Evolutionary conservation across 2,329 filamentous ascomycete species (phyloP).

Genomic region (Fusarium sp.): DNA sequence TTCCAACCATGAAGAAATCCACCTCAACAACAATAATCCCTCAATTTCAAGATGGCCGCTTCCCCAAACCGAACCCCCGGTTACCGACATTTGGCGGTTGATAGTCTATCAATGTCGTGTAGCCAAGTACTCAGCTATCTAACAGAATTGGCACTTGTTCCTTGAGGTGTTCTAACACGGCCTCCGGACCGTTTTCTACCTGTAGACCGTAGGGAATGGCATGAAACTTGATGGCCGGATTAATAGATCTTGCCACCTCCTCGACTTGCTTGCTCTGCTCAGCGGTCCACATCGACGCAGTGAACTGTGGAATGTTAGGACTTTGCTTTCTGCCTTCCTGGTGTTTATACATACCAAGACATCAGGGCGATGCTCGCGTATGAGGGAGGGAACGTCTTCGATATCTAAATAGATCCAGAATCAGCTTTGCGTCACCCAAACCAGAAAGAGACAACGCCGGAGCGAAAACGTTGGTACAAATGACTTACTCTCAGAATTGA

Average conservation of each 20-base stretch:
- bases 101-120: too few species aligned
- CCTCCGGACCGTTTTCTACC: constrained; percentile 63
- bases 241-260: constrained; percentile 55
- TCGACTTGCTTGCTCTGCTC: constrained; percentile 60
- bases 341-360: background rate
- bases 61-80: too few species aligned
- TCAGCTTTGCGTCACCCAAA: background rate
- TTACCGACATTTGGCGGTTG: too few species aligned
- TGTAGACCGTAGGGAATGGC: constrained; percentile 65
- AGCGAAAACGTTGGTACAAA: background rate
- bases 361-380: constrained; percentile 1
- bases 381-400: background rate
- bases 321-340: too few species aligned
- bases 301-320: constrained; percentile 58
- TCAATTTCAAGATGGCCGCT: too few species aligned
- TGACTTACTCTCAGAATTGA: constrained; percentile 60
- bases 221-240: constrained; percentile 61
- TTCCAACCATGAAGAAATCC: too few species aligned
- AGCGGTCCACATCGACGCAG: constrained; percentile 63
- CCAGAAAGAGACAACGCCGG: too few species aligned
- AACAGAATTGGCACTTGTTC: constrained; percentile 51
- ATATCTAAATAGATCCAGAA: background rate
- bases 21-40: too few species aligned
- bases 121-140: background rate
- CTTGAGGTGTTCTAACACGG: constrained; percentile 62